Evolutionary conservation across 805 yeast genomes (phyloP).

Genomic region (Schizosaccharomyces osmophilus): DNA sequence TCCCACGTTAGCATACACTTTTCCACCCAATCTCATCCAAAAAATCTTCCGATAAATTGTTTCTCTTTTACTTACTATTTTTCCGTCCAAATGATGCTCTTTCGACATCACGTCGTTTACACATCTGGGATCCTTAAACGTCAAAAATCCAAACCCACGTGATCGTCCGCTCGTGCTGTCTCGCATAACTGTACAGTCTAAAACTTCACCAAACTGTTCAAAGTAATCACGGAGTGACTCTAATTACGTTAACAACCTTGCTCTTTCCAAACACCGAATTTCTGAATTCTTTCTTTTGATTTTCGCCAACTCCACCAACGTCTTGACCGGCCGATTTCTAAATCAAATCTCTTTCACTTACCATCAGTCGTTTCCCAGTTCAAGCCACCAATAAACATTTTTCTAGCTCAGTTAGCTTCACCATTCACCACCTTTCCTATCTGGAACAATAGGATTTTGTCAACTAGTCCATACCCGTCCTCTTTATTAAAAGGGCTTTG

Average conservation of each 20-base stretch:
- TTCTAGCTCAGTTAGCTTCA: conserved; percentile 4
- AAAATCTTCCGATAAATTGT: not conserved
- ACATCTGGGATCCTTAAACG: conserved; percentile 56
- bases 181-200: conserved; percentile 79
- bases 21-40: not conserved
- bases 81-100: conserved; percentile 81
- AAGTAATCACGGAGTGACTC: conserved; percentile 64
- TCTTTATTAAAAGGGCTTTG: conserved; percentile 3
- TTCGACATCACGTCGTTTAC: conserved; percentile 70
- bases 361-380: conserved; percentile 89
- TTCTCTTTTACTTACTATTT: conserved; percentile 22
- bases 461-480: conserved; percentile 1
- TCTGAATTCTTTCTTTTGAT: too few relatives aligned
- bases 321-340: too few relatives aligned
- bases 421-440: not conserved
- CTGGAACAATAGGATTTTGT: not conserved
- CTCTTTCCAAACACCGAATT: not conserved
- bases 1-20: not conserved
- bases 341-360: not conserved
- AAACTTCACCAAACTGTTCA: conserved; percentile 65
- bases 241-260: not conserved
- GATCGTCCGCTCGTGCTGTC: conserved; percentile 66
- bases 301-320: too few relatives aligned
- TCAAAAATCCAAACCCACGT: conserved; percentile 80
- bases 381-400: conserved; percentile 44